Evolutionary conservation across 108 stramenopile genomes (phyloP), one percentile per base, ranked within the genome.

Genomic region (Mayamaea pseudoterrestris): DNA sequence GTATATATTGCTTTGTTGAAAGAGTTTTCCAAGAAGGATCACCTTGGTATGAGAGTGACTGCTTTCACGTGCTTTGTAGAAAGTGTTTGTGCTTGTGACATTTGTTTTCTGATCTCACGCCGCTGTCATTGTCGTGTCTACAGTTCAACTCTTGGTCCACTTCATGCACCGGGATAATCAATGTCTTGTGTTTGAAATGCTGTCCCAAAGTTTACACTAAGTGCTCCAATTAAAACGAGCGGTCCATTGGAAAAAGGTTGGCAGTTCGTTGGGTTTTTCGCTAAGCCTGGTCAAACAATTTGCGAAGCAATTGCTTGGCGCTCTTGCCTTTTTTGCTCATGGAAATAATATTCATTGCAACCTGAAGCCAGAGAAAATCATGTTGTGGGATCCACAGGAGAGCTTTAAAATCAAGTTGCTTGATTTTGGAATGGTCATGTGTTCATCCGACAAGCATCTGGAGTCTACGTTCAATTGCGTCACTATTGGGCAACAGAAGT

Each of bases 291-390:
- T 97, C 27, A 87, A 95, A 30, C 97, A 96, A 50, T 96, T 99
- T 55, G 85, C 94, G 36, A 81, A 88, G 49, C 98, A 99, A 68
- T 83, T 97, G 34, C 75, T 97, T 44, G 73, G 74, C 55, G 88
- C 91, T 1, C 71, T 99, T 21, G 53, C 66, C 13, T n/a, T n/a
- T n/a, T n/a, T n/a, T n/a, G n/a, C n/a, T n/a, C n/a, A n/a, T n/a
- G n/a, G n/a, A n/a, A n/a, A n/a, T n/a, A n/a, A n/a, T n/a, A n/a
- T n/a, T n/a, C n/a, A n/a, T n/a, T n/a, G n/a, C n/a, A n/a, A n/a
- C n/a, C n/a, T n/a, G n/a, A 99, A 99, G 60, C 98, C 98, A 4
- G 98, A 99, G 62, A 98, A 99, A 64, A 98, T 98, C 52, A 60
- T 98, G 32, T 48, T 99, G 30, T 65, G 91, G 2, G 80, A 91